phyloP scores from a whole-genome alignment of 306 rosid species.

The Cajanus cajan region DNA sequence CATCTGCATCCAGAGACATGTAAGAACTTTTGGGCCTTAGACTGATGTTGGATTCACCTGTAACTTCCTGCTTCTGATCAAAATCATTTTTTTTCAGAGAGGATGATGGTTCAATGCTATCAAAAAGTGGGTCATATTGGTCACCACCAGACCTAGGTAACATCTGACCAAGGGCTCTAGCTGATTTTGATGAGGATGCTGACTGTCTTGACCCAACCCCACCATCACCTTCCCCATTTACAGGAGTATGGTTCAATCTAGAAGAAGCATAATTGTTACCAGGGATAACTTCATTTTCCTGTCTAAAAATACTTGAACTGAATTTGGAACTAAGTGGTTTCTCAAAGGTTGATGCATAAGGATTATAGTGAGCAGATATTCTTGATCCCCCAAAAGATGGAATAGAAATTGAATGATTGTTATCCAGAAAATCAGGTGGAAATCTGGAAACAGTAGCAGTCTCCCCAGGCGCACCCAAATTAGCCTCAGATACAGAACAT shows the following conservation, averaged over 20 bases:
- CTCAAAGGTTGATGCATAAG: slow-evolving; percentile 89
- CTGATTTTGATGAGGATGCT: slow-evolving; percentile 56
- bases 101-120: slow-evolving; percentile 72
- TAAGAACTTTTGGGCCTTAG: slow-evolving; percentile 53
- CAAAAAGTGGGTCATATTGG: slow-evolving; percentile 93
- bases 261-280: slow-evolving; percentile 45
- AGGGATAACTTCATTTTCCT: slow-evolving; percentile 46
- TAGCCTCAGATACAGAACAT: slow-evolving; percentile 48
- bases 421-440: slow-evolving; percentile 52
- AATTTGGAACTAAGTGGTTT: slow-evolving; percentile 69
- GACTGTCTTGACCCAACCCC: slow-evolving; percentile 56
- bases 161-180: slow-evolving; percentile 48
- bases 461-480: slow-evolving; percentile 50
- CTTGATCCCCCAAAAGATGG: slow-evolving; percentile 60
- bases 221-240: slow-evolving; percentile 48
- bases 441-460: slow-evolving; percentile 47
- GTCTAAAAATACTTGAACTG: slow-evolving; percentile 53
- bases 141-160: slow-evolving; percentile 55
- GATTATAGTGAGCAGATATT: slow-evolving; percentile 67
- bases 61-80: slow-evolving; percentile 55
- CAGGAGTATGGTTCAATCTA: slow-evolving; percentile 37
- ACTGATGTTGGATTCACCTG: slow-evolving; percentile 54
- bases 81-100: slow-evolving; percentile 43
- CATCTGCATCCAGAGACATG: slow-evolving; percentile 57
- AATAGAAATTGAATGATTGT: slow-evolving; percentile 43